Evolutionary conservation across 306 rosid genomes (phyloP), one percentile per base, ranked within the genome.

Genomic region (Malus asiatica): DNA sequence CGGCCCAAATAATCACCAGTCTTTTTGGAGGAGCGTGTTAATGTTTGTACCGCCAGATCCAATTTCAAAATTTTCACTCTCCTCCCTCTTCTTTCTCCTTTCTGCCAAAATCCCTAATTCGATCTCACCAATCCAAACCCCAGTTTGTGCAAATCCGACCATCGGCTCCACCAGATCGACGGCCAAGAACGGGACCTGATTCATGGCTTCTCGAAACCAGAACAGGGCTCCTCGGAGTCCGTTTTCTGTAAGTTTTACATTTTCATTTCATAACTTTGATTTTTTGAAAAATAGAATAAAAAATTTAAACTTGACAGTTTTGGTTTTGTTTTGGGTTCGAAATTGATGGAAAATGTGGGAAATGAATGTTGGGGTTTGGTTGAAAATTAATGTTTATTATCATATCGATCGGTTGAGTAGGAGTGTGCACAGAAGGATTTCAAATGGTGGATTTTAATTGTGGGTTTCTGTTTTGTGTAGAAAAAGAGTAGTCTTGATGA

Each of bases 161-260:
- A 20, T 65, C 27, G 33, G 59, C 35, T 76, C 62, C 16, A 10
- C 11, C 64, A 30, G 32, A 38, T 68, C 70, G 63, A 35, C 64
- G 16, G 13, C 76, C 0, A n/a, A 32, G 25, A 68, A 9, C 45
- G 68, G 27, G 58, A 23, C 59, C 80, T 20, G 78, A 53, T 42
- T 71, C 70, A 66, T 96, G 99, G 81, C 93, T 68, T 84, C 91
- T 33, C 90, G 98, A 20, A 96, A 89, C 84, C 96, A 94, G 89
- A 94, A 90, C 52, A 68, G 88, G 66, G 89, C 98, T 75, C 98
- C 97, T 55, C 90, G 83, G 7, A 92, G 93, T 67, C 96, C 96
- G 42, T 79, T 86, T 42, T 76, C 75, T 27, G 97, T 89, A 77
- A 87, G 89, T 60, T 14, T 66, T 44, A 13, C 2, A 5, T 67